Evolutionary conservation across 2,329 filamentous ascomycete genomes (phyloP).

Genomic region (Fusarium napiforme): DNA sequence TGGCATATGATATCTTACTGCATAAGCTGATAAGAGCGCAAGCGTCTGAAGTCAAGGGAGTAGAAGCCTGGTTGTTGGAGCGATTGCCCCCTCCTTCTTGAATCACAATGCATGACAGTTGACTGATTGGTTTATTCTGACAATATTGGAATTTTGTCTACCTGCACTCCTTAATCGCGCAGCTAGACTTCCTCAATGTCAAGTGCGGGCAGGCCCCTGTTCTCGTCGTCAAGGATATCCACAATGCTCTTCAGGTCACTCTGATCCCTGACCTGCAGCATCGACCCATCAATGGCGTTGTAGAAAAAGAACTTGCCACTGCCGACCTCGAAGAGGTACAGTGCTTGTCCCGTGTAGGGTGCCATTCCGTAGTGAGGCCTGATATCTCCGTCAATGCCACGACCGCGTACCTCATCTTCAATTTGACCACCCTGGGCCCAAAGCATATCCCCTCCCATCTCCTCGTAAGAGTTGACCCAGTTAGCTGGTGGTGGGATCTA

Average conservation of each 20-base stretch:
- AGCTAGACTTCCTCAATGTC: background rate
- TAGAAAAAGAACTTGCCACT: background rate
- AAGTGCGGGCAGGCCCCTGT: background rate
- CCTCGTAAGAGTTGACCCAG: background rate
- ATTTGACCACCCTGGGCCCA: background rate
- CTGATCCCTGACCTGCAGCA: background rate
- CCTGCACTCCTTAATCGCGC: fast-evolving
- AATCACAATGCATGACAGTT: background rate
- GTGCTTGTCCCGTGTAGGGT: background rate
- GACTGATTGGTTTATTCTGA: background rate
- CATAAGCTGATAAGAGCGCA: background rate
- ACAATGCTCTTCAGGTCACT: background rate
- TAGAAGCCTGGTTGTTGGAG: background rate
- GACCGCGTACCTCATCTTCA: background rate
- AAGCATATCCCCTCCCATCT: background rate
- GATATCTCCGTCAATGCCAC: background rate
- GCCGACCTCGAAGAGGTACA: background rate
- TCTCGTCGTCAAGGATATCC: background rate
- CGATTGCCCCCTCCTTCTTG: fast-evolving
- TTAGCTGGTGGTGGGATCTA: background rate
- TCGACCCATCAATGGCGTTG: background rate
- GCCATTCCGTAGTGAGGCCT: background rate
- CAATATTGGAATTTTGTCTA: fast-evolving
- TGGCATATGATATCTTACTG: background rate
- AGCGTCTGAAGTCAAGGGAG: fast-evolving